Evolutionary conservation across 352 stramenopile genomes (phyloP), one percentile per base, ranked within the genome.

Genomic region (Phytophthora vignae): DNA sequence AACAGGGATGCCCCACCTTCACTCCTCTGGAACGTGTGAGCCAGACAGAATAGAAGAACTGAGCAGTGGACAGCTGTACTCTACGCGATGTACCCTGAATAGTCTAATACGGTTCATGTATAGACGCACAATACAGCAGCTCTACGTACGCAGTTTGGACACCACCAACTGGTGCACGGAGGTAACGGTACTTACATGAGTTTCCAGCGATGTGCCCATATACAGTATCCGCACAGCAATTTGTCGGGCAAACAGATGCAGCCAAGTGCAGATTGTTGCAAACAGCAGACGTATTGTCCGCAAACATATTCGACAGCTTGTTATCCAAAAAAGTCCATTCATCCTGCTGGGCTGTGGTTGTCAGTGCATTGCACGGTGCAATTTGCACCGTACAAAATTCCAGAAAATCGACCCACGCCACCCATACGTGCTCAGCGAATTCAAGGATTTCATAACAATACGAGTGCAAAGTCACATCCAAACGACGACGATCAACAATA

Each of bases 21-120:
- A 22, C 53, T 55, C 22, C n/a, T 44, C 27, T 8, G 21, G 33
- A 61, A 55, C 38, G 42, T 46, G 12, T 56, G 62, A 63, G 55
- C 52, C 40, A 69, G 50, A 36, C 46, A 55, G 27, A 50, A 69
- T 69, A 10, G n/a, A n/a, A 27, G 52, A 69, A 69, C 27, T 22
- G 46, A 17, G 19, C 12, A 27, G 42, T 25, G 8, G 36, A 62
- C 62, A 69, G 62, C 52, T 69, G 62, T 69, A 50, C 36, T 40
- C 36, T 17, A 44, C 10, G 6, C 5, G 11, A 44, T 44, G 12
- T 44, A 33, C 6, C 36, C 36, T 44, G 38, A 44, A 17, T 44
- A 5, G 38, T 44, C 38, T 44, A 22, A 22, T 49, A 49, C 42
- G 21, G 17, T 49, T 44, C 38, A 17, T 44, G 38, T 42, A 44